Evolutionary conservation across 1,139 yeast genomes (phyloP).

Genomic region (Geotrichum aggregatum): DNA sequence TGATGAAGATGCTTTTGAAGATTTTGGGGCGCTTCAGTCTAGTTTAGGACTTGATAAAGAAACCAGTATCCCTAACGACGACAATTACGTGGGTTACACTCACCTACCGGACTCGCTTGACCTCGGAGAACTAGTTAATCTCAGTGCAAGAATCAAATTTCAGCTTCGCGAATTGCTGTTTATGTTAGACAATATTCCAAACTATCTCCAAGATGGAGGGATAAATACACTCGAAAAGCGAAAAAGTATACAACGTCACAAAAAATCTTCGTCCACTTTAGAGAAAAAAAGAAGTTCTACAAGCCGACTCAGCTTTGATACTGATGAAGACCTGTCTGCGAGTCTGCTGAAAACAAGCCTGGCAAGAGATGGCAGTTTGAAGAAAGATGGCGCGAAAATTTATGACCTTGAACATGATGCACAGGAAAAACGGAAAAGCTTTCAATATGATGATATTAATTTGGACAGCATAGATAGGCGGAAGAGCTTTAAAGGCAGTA

Average conservation of each 20-base stretch:
- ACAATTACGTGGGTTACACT: neutral
- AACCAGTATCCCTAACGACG: neutral
- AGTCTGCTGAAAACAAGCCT: too few relatives aligned
- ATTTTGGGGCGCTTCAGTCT: neutral
- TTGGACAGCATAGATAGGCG: neutral
- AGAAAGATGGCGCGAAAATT: too few relatives aligned
- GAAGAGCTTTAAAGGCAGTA: neutral
- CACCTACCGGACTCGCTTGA: constrained; percentile 17
- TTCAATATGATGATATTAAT: neutral
- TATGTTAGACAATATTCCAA: constrained; percentile 18
- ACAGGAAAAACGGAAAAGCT: constrained; percentile 6
- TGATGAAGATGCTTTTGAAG: constrained; percentile 1
- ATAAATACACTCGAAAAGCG: constrained; percentile 9
- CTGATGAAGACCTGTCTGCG: neutral
- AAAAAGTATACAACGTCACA: constrained; percentile 17
- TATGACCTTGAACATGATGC: neutral
- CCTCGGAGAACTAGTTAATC: constrained; percentile 11
- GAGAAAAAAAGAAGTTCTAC: neutral
- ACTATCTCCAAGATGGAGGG: constrained; percentile 14
- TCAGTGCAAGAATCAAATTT: constrained; percentile 12
- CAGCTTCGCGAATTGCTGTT: constrained; percentile 14
- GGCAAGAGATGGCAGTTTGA: too few relatives aligned
- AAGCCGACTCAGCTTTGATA: too few relatives aligned
- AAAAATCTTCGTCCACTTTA: constrained; percentile 6
- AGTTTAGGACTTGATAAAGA: neutral